Conservation (phyloP, 2,329 filamentous ascomycete genomes). For the Falciphora oryzae region DNA sequence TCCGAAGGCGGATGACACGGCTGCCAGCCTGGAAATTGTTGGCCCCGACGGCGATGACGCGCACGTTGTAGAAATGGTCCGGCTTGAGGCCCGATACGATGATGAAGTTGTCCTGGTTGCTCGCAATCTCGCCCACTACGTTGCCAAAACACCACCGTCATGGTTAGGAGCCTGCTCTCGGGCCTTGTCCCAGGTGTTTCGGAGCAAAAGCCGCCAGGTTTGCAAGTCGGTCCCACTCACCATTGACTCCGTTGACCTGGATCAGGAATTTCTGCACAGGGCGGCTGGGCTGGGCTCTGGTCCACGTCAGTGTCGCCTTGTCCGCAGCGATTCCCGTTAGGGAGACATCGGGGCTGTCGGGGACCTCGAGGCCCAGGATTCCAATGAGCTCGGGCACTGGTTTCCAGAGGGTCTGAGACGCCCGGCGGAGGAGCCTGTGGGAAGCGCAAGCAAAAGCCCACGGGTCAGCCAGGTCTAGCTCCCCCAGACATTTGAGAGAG, state of each 20-base stretch:
- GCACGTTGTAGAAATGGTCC: constrained; percentile 85
- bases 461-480: not conserved
- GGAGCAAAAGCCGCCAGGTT: too few species aligned
- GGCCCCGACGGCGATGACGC: constrained; percentile 83
- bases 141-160: not conserved
- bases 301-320: constrained; percentile 88
- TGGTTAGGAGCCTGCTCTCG: constrained; percentile 3
- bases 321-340: constrained; percentile 84
- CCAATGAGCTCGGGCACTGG: constrained; percentile 86
- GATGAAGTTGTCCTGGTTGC: constrained; percentile 76
- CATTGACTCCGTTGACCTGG: constrained; percentile 87
- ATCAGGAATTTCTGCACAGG: constrained; percentile 83
- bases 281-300: constrained; percentile 58
- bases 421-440: constrained; percentile 72
- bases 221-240: constrained; percentile 41
- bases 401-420: constrained; percentile 83
- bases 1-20: constrained; percentile 75
- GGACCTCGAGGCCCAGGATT: constrained; percentile 90
- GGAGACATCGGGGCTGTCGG: constrained; percentile 81
- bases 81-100: constrained; percentile 84
- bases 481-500: too few species aligned
- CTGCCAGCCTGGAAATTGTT: constrained; percentile 93
- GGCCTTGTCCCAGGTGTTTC: not conserved
- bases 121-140: constrained; percentile 74
- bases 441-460: constrained; percentile 4